A percentile compares a stretch with the other conserved stretches of the same genome.
phyloP scores from a whole-genome alignment of 2,329 filamentous ascomycete genomes.

The Colletotrichum spaethianum region DNA sequence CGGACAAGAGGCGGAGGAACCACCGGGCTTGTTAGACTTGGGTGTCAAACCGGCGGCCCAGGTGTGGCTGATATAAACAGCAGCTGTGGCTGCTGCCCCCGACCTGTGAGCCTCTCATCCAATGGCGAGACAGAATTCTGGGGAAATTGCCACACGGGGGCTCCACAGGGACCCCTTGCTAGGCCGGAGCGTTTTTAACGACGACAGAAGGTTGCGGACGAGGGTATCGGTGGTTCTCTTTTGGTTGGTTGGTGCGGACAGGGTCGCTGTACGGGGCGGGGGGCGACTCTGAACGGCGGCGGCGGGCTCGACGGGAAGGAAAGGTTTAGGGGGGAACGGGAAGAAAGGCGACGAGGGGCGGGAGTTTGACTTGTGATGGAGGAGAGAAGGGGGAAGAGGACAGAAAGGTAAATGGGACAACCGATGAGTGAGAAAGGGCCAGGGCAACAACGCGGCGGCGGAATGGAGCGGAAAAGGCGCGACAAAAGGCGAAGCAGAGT shows the following conservation, averaged over 20 bases:
- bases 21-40: conserved; percentile 18
- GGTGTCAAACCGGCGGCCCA: conserved; percentile 25
- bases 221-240: conserved; percentile 29
- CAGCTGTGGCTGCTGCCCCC: conserved; percentile 41
- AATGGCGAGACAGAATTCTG: conserved; percentile 8
- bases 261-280: conserved; percentile 3
- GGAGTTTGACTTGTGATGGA: conserved; percentile 7
- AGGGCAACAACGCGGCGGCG: conserved; percentile 21
- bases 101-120: conserved; percentile 26
- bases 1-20: conserved; percentile 25
- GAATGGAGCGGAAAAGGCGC: conserved; percentile 12
- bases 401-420: background rate
- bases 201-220: conserved; percentile 26
- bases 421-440: conserved; percentile 12
- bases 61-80: conserved; percentile 42
- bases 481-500: conserved; percentile 30
- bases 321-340: background rate
- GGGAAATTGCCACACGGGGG: conserved; percentile 33
- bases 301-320: conserved; percentile 9
- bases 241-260: conserved; percentile 23
- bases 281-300: conserved; percentile 14
- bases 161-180: conserved; percentile 33
- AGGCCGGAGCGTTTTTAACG: conserved; percentile 39
- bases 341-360: background rate
- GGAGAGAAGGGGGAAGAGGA: background rate